phyloP scores from a whole-genome alignment of 495 filamentous ascomycete genomes.

The Tricharina praecox region DNA sequence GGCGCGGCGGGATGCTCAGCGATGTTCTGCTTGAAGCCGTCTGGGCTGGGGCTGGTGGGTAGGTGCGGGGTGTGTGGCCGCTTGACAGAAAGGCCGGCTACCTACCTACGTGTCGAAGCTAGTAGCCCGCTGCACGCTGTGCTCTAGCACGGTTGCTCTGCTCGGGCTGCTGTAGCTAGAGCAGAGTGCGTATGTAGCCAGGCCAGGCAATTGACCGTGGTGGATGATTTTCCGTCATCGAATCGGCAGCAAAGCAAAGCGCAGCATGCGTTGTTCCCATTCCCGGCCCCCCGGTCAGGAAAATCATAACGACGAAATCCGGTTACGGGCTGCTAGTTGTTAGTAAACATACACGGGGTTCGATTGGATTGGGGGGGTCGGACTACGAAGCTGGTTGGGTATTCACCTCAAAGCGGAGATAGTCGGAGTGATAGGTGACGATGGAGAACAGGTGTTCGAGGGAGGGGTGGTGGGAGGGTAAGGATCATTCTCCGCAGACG shows the following conservation, averaged over 20 bases:
- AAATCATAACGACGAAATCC: background rate
- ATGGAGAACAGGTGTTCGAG: background rate
- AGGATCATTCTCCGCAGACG: no score
- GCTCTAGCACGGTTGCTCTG: background rate
- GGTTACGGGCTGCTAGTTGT: no score
- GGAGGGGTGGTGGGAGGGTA: no score
- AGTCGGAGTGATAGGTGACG: background rate
- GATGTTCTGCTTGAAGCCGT: no score
- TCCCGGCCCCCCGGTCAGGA: background rate
- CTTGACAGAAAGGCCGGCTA: background rate
- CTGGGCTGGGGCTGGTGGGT: background rate
- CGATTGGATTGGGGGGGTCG: no score
- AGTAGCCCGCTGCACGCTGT: background rate
- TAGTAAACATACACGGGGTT: no score
- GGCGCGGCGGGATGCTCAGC: no score
- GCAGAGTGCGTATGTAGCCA: no score
- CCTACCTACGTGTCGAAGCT: constrained; percentile 1
- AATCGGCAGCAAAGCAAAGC: background rate
- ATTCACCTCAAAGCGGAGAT: background rate
- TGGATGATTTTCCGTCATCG: constrained; percentile 1
- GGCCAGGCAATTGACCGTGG: background rate
- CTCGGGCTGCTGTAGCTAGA: no score
- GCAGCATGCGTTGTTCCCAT: constrained; percentile 1
- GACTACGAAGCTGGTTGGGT: no score
- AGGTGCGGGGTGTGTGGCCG: background rate